Conservation (phyloP, 352 stramenopile genomes). For the Blastocystis sp. region DNA sequence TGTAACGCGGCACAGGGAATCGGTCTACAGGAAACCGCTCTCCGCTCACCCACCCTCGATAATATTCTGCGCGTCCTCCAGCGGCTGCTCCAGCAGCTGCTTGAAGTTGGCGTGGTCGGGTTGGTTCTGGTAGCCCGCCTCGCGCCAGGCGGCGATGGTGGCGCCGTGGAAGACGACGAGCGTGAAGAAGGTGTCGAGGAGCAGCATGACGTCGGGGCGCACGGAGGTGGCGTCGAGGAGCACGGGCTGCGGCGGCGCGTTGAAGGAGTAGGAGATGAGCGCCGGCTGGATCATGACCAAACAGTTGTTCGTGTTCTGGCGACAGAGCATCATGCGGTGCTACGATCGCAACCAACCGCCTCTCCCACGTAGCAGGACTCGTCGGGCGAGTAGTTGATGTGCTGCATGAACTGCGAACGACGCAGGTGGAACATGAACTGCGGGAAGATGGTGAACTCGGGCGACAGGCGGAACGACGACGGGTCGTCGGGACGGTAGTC, state of each 20-base stretch:
- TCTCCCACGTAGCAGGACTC: constrained; percentile 92
- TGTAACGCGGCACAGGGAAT: constrained; percentile 94
- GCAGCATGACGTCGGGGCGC: constrained; percentile 89
- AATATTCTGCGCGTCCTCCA: constrained; percentile 88
- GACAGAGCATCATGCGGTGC: constrained; percentile 69
- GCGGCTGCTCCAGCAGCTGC: constrained; percentile 85
- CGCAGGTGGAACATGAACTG: constrained; percentile 99
- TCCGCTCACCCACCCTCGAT: constrained; percentile 74
- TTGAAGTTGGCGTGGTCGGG: constrained; percentile 92
- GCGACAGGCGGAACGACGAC: constrained; percentile 83
- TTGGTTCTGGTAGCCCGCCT: constrained; percentile 82
- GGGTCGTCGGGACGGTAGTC: constrained; percentile 94
- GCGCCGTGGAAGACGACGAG: constrained; percentile 98
- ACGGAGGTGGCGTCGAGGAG: constrained; percentile 79
- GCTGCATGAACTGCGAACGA: constrained; percentile 92
- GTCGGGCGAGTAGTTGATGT: constrained; percentile 93
- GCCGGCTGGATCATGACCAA: constrained; percentile 99
- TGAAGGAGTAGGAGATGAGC: constrained; percentile 91
- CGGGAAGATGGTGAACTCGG: constrained; percentile 95
- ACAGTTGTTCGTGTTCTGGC: constrained; percentile 90
- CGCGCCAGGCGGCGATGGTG: constrained; percentile 93
- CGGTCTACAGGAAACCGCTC: constrained; percentile 62
- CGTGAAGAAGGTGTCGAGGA: constrained; percentile 99
- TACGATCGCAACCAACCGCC: constrained; percentile 58
- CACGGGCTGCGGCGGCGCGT: constrained; percentile 74